Conservation (phyloP, 371 early-diverging fungal genomes). For the Saksenaea vasiformis region DNA sequence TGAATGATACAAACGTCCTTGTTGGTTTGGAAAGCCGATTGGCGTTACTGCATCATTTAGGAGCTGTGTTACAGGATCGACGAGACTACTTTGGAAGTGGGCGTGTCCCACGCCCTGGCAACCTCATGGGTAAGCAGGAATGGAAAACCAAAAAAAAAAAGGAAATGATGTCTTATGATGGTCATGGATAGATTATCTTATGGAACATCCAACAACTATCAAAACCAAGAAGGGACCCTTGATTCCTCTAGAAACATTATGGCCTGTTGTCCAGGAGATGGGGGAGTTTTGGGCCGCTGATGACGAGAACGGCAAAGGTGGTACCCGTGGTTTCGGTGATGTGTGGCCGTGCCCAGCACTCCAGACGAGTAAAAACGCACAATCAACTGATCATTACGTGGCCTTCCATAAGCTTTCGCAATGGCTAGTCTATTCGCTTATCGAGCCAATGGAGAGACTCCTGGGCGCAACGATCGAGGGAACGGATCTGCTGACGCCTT, state of each 20-base stretch:
- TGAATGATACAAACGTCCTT: constrained; percentile 71
- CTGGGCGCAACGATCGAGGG: constrained; percentile 67
- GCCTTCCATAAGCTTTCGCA: constrained; percentile 92
- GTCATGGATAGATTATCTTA: constrained; percentile 36
- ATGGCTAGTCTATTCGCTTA: constrained; percentile 92
- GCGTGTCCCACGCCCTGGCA: constrained; percentile 75
- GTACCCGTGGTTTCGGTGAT: constrained; percentile 71
- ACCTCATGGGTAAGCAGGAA: constrained; percentile 71
- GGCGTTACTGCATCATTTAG: constrained; percentile 72
- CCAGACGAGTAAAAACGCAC: constrained; percentile 7
- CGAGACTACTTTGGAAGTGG: constrained; percentile 51
- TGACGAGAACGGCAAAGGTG: constrained; percentile 56
- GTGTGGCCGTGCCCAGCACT: constrained; percentile 80
- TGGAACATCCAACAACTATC: constrained; percentile 46
- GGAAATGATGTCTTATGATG: neutral
- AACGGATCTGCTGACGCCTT: constrained; percentile 77
- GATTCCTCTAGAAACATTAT: constrained; percentile 72
- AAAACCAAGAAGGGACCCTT: constrained; percentile 49
- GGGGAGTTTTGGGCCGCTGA: constrained; percentile 57
- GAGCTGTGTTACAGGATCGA: constrained; percentile 41
- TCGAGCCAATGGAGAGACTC: constrained; percentile 79
- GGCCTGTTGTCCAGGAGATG: constrained; percentile 75
- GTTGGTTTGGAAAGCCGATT: constrained; percentile 79
- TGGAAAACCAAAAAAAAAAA: neutral
- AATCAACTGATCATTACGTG: constrained; percentile 55